Evolutionary conservation across 2,329 filamentous ascomycete genomes (phyloP), one percentile per base, ranked within the genome.

Genomic region (Fusarium torulosum): DNA sequence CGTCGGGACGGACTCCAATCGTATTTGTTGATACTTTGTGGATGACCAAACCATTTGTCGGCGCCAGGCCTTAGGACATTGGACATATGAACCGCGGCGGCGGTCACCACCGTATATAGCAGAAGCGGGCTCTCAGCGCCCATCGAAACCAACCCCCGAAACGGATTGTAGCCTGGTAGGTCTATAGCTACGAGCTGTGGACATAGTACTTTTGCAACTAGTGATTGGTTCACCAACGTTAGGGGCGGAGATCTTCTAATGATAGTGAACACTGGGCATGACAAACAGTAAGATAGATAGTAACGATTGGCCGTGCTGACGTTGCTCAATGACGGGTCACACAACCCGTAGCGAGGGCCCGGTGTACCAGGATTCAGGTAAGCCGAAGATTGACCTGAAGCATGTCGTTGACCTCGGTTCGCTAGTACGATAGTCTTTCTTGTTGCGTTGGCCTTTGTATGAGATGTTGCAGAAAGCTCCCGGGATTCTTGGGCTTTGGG

Each of bases 261-360:
- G n/a, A n/a, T n/a, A 4, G 25, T 4, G 21, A 10, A 6, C 7
- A 8, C 7, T 14, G 3, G 10, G 27, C 11, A 20, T 1, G 3
- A 51, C 57, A 21, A 23, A 58, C 57, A 54, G 3, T 60, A 60
- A 1, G 57, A 58, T 27, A 60, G 11, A 21, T 60, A 58, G n/a
- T 58, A 47, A 6, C n/a, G 53, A 20, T 58, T 44, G 7, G 19
- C 17, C 4, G 20, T 19, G 8, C 23, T 44, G n/a, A 58, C 29
- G 17, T 35, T 9, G 25, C 7, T 8, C 14, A 60, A 60, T 6
- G 44, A 9, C 4, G 53, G 53, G 9, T 60, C 57, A 10, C 21
- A 38, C 15, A 60, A n/a, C 14, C 4, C 20, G 6, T 6, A 8
- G 4, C 3, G 35, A 23, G 17, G 40, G 14, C 25, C 11, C 13